Evolutionary conservation across 2,329 filamentous ascomycete genomes (phyloP).

Genomic region (Apiospora malaysiana): DNA sequence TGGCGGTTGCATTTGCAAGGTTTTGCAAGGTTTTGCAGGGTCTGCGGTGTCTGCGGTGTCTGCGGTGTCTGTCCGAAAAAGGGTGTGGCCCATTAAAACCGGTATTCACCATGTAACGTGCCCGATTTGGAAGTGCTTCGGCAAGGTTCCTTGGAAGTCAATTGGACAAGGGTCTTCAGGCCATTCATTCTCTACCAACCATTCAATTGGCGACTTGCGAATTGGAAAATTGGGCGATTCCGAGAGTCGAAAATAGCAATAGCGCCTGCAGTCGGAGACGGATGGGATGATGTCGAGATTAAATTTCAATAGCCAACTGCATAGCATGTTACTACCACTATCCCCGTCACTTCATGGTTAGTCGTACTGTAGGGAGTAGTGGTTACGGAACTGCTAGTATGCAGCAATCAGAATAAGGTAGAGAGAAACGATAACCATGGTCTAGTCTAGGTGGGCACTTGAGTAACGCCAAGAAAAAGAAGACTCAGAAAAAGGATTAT

Average conservation of each 20-base stretch:
- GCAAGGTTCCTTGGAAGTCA: background rate
- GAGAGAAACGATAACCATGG: background rate
- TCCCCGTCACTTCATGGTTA: background rate
- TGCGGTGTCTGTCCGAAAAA: too few relatives aligned
- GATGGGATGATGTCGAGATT: background rate
- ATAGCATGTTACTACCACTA: too few relatives aligned
- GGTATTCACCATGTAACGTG: background rate
- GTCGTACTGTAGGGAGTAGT: too few relatives aligned
- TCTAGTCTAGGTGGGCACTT: too few relatives aligned
- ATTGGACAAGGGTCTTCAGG: background rate
- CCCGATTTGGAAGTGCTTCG: background rate
- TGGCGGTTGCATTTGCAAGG: background rate
- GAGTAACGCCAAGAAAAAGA: too few relatives aligned
- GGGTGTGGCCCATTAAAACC: background rate
- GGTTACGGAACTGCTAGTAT: too few relatives aligned
- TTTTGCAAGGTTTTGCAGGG: too few relatives aligned
- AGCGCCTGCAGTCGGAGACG: too few relatives aligned
- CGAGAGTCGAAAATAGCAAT: too few relatives aligned
- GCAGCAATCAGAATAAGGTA: background rate
- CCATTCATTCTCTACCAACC: background rate
- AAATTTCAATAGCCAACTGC: background rate
- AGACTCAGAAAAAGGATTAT: too few relatives aligned
- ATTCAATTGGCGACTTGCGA: background rate
- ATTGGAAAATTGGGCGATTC: too few relatives aligned
- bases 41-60: too few relatives aligned